Percentiles rank a stretch among this genome's conserved stretches.
Evolutionary conservation across 495 filamentous ascomycete species (phyloP).

Genomic region (Talaromyces trachyspermus): DNA sequence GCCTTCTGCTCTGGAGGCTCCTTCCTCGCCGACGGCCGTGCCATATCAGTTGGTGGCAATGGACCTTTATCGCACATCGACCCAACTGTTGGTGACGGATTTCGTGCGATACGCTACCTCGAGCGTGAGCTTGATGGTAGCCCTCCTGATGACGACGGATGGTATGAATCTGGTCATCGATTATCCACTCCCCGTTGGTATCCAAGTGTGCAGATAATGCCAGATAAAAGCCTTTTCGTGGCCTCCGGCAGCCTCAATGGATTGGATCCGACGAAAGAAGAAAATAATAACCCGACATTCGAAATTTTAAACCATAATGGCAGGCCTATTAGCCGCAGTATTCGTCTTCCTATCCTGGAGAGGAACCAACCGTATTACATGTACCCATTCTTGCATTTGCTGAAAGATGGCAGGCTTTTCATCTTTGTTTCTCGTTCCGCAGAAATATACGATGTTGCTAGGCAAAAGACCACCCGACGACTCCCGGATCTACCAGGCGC

Average conservation of each 20-base stretch:
- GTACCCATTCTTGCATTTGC: slow-evolving; percentile 57
- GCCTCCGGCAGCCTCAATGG: slow-evolving; percentile 57
- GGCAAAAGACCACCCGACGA: slow-evolving; percentile 28
- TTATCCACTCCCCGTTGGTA: slow-evolving; percentile 51
- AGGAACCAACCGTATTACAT: slow-evolving; percentile 59
- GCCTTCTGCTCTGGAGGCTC: slow-evolving; percentile 56
- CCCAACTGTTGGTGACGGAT: slow-evolving; percentile 51
- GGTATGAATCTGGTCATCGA: slow-evolving; percentile 52
- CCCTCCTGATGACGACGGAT: slow-evolving; percentile 46
- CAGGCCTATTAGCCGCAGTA: slow-evolving; percentile 33
- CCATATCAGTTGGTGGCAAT: slow-evolving; percentile 51
- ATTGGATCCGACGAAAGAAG: slow-evolving; percentile 43
- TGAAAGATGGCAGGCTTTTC: slow-evolving; percentile 49
- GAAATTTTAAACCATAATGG: slow-evolving; percentile 46
- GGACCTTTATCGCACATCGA: slow-evolving; percentile 47
- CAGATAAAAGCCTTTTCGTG: slow-evolving; percentile 49
- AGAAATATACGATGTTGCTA: slow-evolving; percentile 45
- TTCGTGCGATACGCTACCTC: slow-evolving; percentile 48
- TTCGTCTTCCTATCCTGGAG: slow-evolving; percentile 42
- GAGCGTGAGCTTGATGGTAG: slow-evolving; percentile 34
- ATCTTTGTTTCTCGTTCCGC: slow-evolving; percentile 49
- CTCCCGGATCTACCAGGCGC: slow-evolving; percentile 51
- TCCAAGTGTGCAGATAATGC: slow-evolving; percentile 50
- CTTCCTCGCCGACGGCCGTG: slow-evolving; percentile 50
- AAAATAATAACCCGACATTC: slow-evolving; percentile 60